Evolutionary conservation across 345 rosid genomes (phyloP).

Genomic region (Gossypium turneri): DNA sequence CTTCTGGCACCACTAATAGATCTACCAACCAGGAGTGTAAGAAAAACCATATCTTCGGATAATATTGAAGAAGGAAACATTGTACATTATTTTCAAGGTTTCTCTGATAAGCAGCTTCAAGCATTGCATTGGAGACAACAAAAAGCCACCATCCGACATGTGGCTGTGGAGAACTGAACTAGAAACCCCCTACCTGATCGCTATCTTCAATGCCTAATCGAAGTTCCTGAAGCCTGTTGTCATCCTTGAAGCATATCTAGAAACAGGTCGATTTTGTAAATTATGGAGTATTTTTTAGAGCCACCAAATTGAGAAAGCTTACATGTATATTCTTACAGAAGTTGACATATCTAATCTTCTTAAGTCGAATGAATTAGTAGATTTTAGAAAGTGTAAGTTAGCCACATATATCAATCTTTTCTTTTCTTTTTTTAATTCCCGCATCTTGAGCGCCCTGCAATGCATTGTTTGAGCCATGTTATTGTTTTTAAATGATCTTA

Average conservation of each 20-base stretch:
- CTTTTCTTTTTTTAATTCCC: neutral
- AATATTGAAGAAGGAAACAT: slow-evolving; percentile 9
- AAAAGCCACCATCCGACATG: neutral
- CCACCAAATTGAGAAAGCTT: slow-evolving; percentile 20
- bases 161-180: slow-evolving; percentile 1
- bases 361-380: slow-evolving; percentile 9
- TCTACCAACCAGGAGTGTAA: neutral
- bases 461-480: too few relatives aligned
- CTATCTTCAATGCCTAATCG: slow-evolving; percentile 17
- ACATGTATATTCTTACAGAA: slow-evolving; percentile 7
- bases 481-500: neutral
- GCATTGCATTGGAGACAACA: neutral
- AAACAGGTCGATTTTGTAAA: slow-evolving; percentile 29
- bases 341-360: neutral
- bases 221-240: neutral
- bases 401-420: too few relatives aligned
- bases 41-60: slow-evolving; percentile 10
- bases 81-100: slow-evolving; percentile 1
- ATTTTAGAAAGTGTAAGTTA: slow-evolving; percentile 12
- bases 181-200: slow-evolving; percentile 6
- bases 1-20: slow-evolving; percentile 13
- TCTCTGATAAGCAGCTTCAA: slow-evolving; percentile 1
- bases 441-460: neutral
- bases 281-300: slow-evolving; percentile 19
- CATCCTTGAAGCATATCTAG: neutral